Percentiles rank a stretch among this genome's conserved stretches.
phyloP scores from a whole-genome alignment of 169 alveolate species.

The Cryptosporidium bovis region DNA sequence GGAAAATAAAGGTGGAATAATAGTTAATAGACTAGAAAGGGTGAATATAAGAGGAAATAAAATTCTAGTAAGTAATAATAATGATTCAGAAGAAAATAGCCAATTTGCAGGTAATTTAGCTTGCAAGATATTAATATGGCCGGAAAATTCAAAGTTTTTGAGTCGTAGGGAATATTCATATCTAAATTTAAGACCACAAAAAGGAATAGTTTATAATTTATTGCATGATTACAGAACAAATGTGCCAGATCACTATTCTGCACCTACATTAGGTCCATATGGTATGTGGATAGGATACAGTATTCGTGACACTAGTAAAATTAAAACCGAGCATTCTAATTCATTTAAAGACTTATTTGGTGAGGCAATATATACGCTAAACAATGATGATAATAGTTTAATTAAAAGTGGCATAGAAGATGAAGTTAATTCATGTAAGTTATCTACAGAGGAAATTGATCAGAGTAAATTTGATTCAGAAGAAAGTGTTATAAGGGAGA shows the following conservation, averaged over 20 bases:
- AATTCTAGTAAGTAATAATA: neutral
- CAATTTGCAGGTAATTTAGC: conserved; percentile 47
- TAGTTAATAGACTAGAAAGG: conserved; percentile 20
- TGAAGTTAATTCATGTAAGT: neutral
- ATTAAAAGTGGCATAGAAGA: neutral
- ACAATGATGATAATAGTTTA: neutral
- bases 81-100: neutral
- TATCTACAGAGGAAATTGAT: conserved; percentile 1
- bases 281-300: conserved; percentile 64
- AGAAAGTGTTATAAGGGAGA: neutral
- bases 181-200: conserved; percentile 69
- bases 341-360: neutral
- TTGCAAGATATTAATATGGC: conserved; percentile 53
- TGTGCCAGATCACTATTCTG: conserved; percentile 72
- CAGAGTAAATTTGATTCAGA: neutral
- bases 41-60: neutral
- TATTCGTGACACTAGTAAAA: conserved; percentile 11
- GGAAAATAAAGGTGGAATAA: neutral
- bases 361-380: conserved; percentile 2
- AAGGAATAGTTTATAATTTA: conserved; percentile 62
- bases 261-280: conserved; percentile 73
- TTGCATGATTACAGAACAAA: conserved; percentile 55
- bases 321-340: conserved; percentile 2
- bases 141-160: conserved; percentile 51
- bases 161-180: conserved; percentile 44